These are phyloP conservation scores for Vitis rotundifolia DNA, from an alignment of 164 flowering plant genomes.

Conservation along the genomic window DNA sequence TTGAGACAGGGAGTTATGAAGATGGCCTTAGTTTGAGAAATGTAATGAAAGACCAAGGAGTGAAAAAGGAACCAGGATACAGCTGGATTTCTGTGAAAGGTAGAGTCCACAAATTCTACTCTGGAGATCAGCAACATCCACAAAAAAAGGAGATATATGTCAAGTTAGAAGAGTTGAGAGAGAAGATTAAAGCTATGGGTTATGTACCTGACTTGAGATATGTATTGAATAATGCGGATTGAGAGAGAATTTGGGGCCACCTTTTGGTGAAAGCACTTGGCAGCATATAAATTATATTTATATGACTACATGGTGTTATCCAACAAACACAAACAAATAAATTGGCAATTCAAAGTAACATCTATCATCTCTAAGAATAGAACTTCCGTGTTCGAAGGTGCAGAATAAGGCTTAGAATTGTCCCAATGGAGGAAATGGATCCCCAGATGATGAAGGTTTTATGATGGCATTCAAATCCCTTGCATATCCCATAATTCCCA, in stretches of 20 bases:
- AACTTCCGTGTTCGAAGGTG: neutral
- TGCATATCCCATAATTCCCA: constrained; percentile 1
- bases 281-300: neutral
- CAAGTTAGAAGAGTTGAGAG: constrained; percentile 34
- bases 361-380: neutral
- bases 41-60: constrained; percentile 50
- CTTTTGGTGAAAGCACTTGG: neutral
- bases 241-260: neutral
- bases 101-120: constrained; percentile 49
- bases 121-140: constrained; percentile 52
- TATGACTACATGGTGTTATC: neutral
- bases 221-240: constrained; percentile 21
- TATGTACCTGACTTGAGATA: constrained; percentile 32
- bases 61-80: constrained; percentile 63
- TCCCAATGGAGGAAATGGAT: constrained; percentile 7
- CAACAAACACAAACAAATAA: neutral
- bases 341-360: no score
- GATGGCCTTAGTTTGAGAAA: constrained; percentile 44
- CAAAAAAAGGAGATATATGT: constrained; percentile 42
- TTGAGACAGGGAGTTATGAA: constrained; percentile 36
- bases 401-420: constrained; percentile 8
- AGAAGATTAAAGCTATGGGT: constrained; percentile 28
- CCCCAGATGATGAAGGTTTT: constrained; percentile 13
- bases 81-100: constrained; percentile 63
- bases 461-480: constrained; percentile 5